Conservation (phyloP, 2,329 filamentous ascomycete species). For the Beauveria pseudobassiana region DNA sequence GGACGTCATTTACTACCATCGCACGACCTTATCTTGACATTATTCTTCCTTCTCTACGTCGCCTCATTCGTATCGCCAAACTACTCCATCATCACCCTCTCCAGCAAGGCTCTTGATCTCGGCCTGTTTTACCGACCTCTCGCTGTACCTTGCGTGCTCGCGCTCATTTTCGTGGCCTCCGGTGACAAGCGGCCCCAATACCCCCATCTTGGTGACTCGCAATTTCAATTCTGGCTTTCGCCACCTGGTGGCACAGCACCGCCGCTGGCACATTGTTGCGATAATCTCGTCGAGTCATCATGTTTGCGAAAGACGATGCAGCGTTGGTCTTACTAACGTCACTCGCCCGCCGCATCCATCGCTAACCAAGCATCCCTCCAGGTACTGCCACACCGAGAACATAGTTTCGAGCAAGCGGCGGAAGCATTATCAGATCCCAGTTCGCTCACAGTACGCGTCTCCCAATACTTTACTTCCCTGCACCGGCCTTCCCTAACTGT, state of each 20-base stretch:
- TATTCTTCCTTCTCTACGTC: neutral
- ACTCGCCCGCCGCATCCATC: neutral
- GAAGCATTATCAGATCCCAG: conserved; percentile 60
- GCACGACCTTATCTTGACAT: conserved; percentile 3
- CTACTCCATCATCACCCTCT: neutral
- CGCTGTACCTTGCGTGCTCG: neutral
- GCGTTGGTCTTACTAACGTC: neutral
- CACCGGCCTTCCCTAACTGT: neutral
- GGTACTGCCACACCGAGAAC: conserved; percentile 57
- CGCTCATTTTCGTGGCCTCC: neutral
- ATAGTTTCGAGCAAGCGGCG: conserved; percentile 53
- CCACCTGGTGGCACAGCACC: conserved; percentile 6
- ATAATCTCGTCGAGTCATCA: neutral
- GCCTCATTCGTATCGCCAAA: neutral
- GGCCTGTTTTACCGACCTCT: neutral
- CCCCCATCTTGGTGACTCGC: conserved; percentile 5
- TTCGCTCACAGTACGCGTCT: conserved; percentile 53
- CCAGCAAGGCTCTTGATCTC: neutral
- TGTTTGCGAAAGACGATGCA: conserved; percentile 11
- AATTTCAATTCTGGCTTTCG: conserved; percentile 5
- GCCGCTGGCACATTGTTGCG: conserved; percentile 2
- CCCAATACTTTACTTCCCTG: neutral
- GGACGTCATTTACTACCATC: conserved; percentile 11
- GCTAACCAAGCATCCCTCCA: conserved; percentile 23
- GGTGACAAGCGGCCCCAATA: neutral